These are phyloP conservation scores for Magnaporthiopsis rhizophila DNA, from an alignment of 2,329 filamentous ascomycete genomes.

Conservation along the genomic window DNA sequence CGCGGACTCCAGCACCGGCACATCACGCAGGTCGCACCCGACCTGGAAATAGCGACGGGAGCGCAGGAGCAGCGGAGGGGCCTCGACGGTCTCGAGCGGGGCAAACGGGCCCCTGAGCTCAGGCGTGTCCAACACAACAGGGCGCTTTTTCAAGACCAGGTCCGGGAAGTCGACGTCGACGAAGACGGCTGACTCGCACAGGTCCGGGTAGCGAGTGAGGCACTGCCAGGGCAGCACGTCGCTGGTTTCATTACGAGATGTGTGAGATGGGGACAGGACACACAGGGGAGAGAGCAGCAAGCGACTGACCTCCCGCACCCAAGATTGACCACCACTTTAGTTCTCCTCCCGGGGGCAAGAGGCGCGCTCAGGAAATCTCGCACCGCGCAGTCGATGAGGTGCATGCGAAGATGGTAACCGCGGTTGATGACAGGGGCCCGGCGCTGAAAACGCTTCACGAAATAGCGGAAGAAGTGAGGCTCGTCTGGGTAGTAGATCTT, in stretches of 20 bases:
- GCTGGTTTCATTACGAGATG: conserved; percentile 33
- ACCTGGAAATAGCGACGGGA: conserved; percentile 70
- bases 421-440: conserved; percentile 85
- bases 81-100: conserved; percentile 31
- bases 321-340: conserved; percentile 73
- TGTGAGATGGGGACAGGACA: conserved; percentile 4
- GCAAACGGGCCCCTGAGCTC: conserved; percentile 48
- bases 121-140: conserved; percentile 55
- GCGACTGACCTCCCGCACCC: conserved; percentile 78
- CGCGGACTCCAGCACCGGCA: conserved; percentile 49
- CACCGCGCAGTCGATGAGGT: conserved; percentile 69
- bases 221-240: conserved; percentile 84
- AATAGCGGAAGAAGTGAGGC: conserved; percentile 78
- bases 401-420: conserved; percentile 80
- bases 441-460: conserved; percentile 75
- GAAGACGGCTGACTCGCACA: conserved; percentile 56
- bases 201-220: conserved; percentile 54
- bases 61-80: conserved; percentile 45
- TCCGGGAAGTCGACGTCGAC: conserved; percentile 83
- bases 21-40: conserved; percentile 71
- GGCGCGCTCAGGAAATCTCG: conserved; percentile 56
- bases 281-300: neutral
- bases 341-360: conserved; percentile 30
- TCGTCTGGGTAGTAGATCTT: conserved; percentile 71
- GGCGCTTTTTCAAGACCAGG: conserved; percentile 66